These are phyloP conservation scores for Clonostachys sp. DNA, from an alignment of 2,329 filamentous ascomycete species.

Conservation along the genomic window DNA sequence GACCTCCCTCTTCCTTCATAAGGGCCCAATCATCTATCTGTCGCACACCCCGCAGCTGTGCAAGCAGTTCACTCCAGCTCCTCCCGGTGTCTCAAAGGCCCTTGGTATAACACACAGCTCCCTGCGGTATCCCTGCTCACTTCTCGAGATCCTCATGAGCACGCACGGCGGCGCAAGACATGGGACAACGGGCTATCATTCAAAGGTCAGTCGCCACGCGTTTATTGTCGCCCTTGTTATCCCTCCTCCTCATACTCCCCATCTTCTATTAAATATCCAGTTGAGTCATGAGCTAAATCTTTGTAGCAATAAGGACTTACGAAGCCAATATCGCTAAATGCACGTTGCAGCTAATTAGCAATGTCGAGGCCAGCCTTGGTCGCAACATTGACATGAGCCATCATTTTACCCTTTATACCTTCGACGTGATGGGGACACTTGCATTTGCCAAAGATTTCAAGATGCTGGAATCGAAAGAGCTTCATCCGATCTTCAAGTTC, in stretches of 20 bases:
- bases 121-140: background rate
- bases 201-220: background rate
- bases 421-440: slow-evolving; percentile 32
- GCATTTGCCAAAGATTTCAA: slow-evolving; percentile 26
- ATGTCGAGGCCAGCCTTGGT: slow-evolving; percentile 11
- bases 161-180: background rate
- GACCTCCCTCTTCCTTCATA: background rate
- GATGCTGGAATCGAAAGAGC: slow-evolving; percentile 14
- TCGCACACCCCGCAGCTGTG: slow-evolving; percentile 18
- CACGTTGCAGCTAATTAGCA: slow-evolving; percentile 11
- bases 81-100: background rate
- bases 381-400: slow-evolving; percentile 15
- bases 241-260: too few relatives aligned
- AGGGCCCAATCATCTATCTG: slow-evolving; percentile 23
- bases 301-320: slow-evolving; percentile 13
- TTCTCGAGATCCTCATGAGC: background rate
- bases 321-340: slow-evolving; percentile 16
- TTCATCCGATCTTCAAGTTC: too few relatives aligned
- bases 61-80: slow-evolving; percentile 15
- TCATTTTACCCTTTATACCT: slow-evolving; percentile 26
- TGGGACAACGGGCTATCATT: background rate
- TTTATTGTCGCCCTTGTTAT: too few relatives aligned
- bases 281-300: too few relatives aligned
- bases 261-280: too few relatives aligned
- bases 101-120: background rate